Base-by-base conservation (phyloP, 768 basidiomycete species). In the Leccinum aurantiacum region DNA sequence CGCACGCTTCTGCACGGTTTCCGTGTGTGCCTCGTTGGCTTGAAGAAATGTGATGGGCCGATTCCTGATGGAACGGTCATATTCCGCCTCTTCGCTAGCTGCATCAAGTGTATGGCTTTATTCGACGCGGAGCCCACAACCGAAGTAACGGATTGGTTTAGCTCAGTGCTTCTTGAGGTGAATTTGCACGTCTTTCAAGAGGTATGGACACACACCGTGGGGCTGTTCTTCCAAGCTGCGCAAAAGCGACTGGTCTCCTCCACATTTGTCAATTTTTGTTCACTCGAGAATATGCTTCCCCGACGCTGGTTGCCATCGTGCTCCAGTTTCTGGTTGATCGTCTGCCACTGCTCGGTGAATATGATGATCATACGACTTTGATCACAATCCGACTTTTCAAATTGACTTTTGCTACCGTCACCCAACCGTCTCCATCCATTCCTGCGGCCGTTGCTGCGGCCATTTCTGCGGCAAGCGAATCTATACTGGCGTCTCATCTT, bases 101-200 rank as follows among this genome's bases (percentile, higher is more conserved):
- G 87, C 66, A 81, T 97, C 63, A 84, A 86, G 41, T 92, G 90
- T 77, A 89, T 97, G 84, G 81, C 86, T 15, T 80, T 96, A 50
- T 93, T 92, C 69, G 91, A 90, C 59, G 80, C 85, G 6, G 83
- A 89, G 58, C 82, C 82, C 54, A 84, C 81, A 57, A 83, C 87
- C 54, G 95, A 98, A 69, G 87, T 88, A 6, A 83, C 93, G 67
- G 96, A 99, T 59, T 87, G 88, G 81, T 77, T 90, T 54, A 84
- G 84, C 6, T 82, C 84, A 24, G 85, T 90, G 46, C 82, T 95
- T 48, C 74, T 86, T 38, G 91, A 95, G 71, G 84, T 95, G 66
- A 91, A 97, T 68, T 79, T 91, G 8, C 92, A 96, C 68, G 89
- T 95, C 61, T 95, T 97, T 72, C 91, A 96, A 73, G 94, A 97